Evolutionary conservation across 1,139 yeast species (phyloP).

Genomic region (Kodamaea suecica): DNA sequence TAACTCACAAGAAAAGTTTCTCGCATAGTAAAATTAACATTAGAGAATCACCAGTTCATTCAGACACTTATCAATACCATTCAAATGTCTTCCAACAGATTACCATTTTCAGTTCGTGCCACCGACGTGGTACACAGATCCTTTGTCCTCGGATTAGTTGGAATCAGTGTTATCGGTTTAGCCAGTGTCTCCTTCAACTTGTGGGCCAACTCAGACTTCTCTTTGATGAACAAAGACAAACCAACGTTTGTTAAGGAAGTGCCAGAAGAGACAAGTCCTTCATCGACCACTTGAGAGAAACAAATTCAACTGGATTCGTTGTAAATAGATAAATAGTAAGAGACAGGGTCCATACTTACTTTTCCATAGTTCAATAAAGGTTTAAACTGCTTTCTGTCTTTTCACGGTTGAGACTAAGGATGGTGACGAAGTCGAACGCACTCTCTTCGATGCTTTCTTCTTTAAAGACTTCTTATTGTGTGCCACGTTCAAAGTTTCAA

Average conservation of each 20-base stretch:
- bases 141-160: constrained; percentile 25
- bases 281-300: too few species aligned
- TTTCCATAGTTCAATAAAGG: too few species aligned
- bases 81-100: constrained; percentile 28
- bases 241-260: constrained; percentile 36
- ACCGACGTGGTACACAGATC: constrained; percentile 29
- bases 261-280: too few species aligned
- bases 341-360: too few species aligned
- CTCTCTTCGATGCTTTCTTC: constrained; percentile 7
- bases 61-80: constrained; percentile 1
- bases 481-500: constrained; percentile 20
- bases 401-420: too few species aligned
- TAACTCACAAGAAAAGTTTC: background rate
- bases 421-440: too few species aligned
- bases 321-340: constrained; percentile 1
- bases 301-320: background rate
- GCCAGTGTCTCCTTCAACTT: constrained; percentile 25
- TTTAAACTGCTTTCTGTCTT: constrained; percentile 1
- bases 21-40: too few species aligned
- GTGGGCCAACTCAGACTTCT: constrained; percentile 36
- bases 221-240: constrained; percentile 42
- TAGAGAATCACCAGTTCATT: background rate
- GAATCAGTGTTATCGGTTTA: constrained; percentile 38
- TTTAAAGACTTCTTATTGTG: constrained; percentile 16
- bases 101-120: constrained; percentile 43